Percentiles rank a stretch among this genome's conserved stretches.
Conservation (phyloP, 352 stramenopile species). For the Pythium scleroteichum region DNA sequence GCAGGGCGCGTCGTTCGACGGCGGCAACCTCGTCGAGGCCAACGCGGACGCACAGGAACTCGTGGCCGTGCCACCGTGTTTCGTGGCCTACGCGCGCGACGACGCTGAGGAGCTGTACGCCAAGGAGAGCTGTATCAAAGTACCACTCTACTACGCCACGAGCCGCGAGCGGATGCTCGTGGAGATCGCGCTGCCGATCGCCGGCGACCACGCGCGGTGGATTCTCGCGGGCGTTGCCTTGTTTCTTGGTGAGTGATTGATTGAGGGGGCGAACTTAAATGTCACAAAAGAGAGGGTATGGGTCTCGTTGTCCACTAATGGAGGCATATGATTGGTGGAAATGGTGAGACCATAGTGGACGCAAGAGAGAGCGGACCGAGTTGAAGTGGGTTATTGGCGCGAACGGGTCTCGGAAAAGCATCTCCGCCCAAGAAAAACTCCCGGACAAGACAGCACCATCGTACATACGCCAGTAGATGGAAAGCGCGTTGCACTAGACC, state of each 20-base stretch:
- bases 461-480: constrained; percentile 6
- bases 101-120: constrained; percentile 77
- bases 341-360: constrained; percentile 16
- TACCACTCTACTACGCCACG: constrained; percentile 80
- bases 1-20: constrained; percentile 88
- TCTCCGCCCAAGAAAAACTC: constrained; percentile 18
- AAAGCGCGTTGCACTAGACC: neutral
- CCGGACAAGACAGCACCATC: constrained; percentile 1
- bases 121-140: constrained; percentile 73
- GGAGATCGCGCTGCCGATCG: constrained; percentile 80
- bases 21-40: constrained; percentile 73
- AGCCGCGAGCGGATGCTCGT: constrained; percentile 78
- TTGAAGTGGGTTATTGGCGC: constrained; percentile 14
- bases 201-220: constrained; percentile 71
- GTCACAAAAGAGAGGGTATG: neutral
- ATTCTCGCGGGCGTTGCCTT: constrained; percentile 81
- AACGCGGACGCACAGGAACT: constrained; percentile 84
- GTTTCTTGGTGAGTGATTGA: constrained; percentile 68
- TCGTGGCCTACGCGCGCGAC: constrained; percentile 77
- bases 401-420: too few species aligned
- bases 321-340: constrained; percentile 12
- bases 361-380: constrained; percentile 19
- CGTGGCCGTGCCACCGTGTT: constrained; percentile 75
- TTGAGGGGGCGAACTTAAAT: constrained; percentile 16
- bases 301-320: constrained; percentile 1